Evolutionary conservation across 257 asterid genomes (phyloP).

Genomic region (Solanum piurae): DNA sequence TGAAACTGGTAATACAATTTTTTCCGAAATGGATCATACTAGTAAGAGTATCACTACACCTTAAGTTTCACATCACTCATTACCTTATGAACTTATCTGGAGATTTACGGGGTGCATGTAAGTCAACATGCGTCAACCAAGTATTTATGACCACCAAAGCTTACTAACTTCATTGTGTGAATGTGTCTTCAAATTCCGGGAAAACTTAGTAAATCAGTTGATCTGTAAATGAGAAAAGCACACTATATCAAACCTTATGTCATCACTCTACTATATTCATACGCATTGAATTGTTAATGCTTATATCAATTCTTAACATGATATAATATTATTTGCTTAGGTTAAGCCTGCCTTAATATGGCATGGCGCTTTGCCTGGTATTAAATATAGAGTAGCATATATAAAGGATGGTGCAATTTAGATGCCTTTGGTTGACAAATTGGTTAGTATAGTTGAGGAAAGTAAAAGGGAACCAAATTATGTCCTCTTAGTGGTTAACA

Average conservation of each 20-base stretch:
- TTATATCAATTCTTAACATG: neutral
- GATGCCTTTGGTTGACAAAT: neutral
- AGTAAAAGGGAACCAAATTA: neutral
- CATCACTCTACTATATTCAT: neutral
- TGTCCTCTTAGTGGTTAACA: neutral
- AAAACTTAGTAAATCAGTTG: neutral
- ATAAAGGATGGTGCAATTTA: neutral
- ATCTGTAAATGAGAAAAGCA: neutral
- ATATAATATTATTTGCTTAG: neutral
- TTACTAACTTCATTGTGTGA: neutral
- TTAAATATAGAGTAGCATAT: neutral
- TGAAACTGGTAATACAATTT: neutral
- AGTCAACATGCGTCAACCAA: neutral
- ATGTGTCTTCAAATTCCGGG: neutral
- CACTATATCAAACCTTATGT: neutral
- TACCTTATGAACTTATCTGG: no score
- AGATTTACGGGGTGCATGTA: no score
- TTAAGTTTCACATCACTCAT: neutral
- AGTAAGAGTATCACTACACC: neutral
- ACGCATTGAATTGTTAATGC: neutral
- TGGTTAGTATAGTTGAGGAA: neutral
- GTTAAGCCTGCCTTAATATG: neutral
- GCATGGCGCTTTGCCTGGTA: neutral
- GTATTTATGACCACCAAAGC: neutral
- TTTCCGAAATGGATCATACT: neutral